Base-by-base conservation (phyloP, 345 rosid genomes). In the Pugionium cornutum region DNA sequence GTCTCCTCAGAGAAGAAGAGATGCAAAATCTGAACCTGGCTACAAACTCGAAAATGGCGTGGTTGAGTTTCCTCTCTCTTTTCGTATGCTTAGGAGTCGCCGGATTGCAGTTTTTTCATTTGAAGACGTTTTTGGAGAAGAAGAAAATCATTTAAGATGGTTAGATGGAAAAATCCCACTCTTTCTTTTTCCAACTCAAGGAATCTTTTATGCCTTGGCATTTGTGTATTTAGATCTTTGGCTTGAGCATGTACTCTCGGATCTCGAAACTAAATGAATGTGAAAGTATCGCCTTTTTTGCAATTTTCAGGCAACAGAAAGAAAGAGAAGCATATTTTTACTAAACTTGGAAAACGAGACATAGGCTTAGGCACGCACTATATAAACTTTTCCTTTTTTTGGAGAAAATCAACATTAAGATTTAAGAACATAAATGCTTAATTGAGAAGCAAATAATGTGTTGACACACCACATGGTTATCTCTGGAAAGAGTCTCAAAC, bases 91-190 rank as follows among this genome's bases (percentile, higher is more conserved):
- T 87, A 54, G 83, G 89, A 0, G 98, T 92, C 39, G 97, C 91
- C 0, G 88, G 79, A 5, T 70, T 86, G 78, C 97, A 92, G 66
- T 52, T 87, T 51, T 75, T 91, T 92, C 92, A 92, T 75, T 84
- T 92, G 57, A 89, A 89, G 88, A 55, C 91, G 33, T 89, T 85
- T 78, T 82, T 92, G 52, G 92, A 89, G 81, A 87, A 89, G 83
- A 89, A 89, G 81, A 92, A 92, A 78, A 86, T 92, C 59, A 80
- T 89, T 64, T 88, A 80, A 74, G 67, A 51, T 26, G 57, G 54
- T 72, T 67, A 53, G 66, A 45, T 25, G 36, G 5, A 3, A 5
- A 34, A 35, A 4, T 73, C 32, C 67, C 67, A 59, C 62, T 43
- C 30, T 73, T 64, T 39, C 36, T 36, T 31, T 43, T 42, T 9